These are phyloP conservation scores for Fistulinella prunicolor DNA, from an alignment of 768 basidiomycete genomes.

Conservation along the genomic window DNA sequence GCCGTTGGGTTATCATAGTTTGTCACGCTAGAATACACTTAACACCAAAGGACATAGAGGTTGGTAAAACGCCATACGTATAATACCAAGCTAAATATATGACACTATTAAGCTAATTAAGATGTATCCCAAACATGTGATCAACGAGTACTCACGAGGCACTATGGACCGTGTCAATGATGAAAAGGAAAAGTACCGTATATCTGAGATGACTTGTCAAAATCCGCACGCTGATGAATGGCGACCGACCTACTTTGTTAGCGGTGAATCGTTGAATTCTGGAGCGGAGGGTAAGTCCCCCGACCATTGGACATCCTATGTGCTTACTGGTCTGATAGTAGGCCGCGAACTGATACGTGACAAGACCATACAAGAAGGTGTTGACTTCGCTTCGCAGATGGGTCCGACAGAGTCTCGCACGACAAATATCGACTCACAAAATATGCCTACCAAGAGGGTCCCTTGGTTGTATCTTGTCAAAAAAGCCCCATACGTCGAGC, in stretches of 20 bases:
- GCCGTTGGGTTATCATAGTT: constrained; percentile 16
- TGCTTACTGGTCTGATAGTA: constrained; percentile 31
- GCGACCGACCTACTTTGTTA: constrained; percentile 1
- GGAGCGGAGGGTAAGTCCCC: too few relatives aligned
- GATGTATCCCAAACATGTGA: background rate
- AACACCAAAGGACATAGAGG: background rate
- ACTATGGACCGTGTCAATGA: constrained; percentile 21
- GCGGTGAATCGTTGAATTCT: constrained; percentile 17
- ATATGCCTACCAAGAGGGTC: constrained; percentile 18
- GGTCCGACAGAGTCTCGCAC: too few relatives aligned
- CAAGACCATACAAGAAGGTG: constrained; percentile 38
- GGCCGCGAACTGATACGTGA: constrained; percentile 40
- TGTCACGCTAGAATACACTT: constrained; percentile 7
- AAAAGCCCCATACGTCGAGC: too few relatives aligned
- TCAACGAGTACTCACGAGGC: constrained; percentile 11
- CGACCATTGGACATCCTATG: too few relatives aligned
- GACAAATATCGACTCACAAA: constrained; percentile 12
- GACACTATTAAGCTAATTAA: background rate
- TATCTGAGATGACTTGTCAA: constrained; percentile 1
- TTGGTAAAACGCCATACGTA: constrained; percentile 4
- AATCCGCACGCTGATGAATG: too few relatives aligned
- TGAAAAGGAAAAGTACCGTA: constrained; percentile 16
- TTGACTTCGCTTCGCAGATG: constrained; percentile 13
- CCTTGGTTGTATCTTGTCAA: constrained; percentile 6
- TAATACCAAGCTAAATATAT: constrained; percentile 22